Percentiles rank a stretch among this genome's conserved stretches.
Evolutionary conservation across 2,329 filamentous ascomycete species (phyloP).

Genomic region (Westerdykella sp.): DNA sequence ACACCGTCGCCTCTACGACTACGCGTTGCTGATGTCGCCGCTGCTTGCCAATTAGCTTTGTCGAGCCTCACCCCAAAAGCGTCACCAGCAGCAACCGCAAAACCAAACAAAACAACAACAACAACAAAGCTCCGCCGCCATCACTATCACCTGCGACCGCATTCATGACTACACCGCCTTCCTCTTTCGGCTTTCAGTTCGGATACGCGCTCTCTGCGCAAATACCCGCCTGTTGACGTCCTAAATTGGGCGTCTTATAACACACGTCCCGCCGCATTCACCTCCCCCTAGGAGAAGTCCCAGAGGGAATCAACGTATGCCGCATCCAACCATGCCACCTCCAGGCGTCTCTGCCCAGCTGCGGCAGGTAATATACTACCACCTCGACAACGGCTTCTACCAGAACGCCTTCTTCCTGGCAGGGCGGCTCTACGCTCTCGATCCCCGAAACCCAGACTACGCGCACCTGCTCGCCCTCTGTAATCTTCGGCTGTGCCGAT

Average conservation of each 20-base stretch:
- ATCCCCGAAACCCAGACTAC: conserved; percentile 73
- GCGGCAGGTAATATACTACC: conserved; percentile 61
- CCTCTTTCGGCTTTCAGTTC: conserved; percentile 1
- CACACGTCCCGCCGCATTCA: conserved; percentile 40
- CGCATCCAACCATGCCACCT: conserved; percentile 25
- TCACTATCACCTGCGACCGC: conserved; percentile 14
- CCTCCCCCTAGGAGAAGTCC: conserved; percentile 23
- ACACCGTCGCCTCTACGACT: not conserved
- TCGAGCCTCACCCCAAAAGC: conserved; percentile 18
- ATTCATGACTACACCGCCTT: conserved; percentile 21
- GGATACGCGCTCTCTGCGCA: conserved; percentile 1
- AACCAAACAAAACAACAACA: conserved; percentile 25
- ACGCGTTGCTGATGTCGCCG: conserved; percentile 2
- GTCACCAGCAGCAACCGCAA: conserved; percentile 25
- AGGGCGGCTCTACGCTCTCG: conserved; percentile 76
- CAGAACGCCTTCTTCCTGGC: conserved; percentile 93
- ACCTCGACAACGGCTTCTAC: conserved; percentile 82
- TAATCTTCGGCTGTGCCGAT: conserved; percentile 74
- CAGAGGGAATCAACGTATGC: too few species aligned
- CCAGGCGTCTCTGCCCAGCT: conserved; percentile 55
- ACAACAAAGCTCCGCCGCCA: conserved; percentile 13
- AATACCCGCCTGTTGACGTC: not conserved
- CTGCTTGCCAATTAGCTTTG: conserved; percentile 36
- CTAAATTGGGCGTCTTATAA: conserved; percentile 1
- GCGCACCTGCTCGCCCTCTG: conserved; percentile 78